Evolutionary conservation across 495 filamentous ascomycete species (phyloP).

Genomic region (Massariosphaeria phaeospora): DNA sequence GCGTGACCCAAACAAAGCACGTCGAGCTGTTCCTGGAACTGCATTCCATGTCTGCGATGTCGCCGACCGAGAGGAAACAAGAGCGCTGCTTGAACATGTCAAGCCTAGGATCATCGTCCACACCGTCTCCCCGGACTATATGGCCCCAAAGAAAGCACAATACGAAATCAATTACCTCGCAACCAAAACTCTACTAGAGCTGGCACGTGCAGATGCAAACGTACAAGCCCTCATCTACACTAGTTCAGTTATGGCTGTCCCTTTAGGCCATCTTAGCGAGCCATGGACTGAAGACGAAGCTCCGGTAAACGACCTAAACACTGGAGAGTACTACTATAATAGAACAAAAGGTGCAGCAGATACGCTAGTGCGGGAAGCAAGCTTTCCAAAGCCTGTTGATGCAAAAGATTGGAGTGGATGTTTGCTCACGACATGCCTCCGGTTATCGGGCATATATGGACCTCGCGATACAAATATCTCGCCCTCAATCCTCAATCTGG

Average conservation of each 20-base stretch:
- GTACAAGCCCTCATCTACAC: slow-evolving; percentile 2
- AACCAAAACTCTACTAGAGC: slow-evolving; percentile 10
- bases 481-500: neutral
- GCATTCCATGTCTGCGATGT: slow-evolving; percentile 8
- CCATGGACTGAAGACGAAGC: neutral
- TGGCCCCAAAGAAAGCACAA: neutral
- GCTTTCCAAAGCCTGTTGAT: neutral
- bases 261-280: neutral
- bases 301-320: neutral
- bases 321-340: neutral
- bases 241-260: slow-evolving; percentile 1
- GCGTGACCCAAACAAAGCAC: neutral
- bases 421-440: slow-evolving; percentile 2
- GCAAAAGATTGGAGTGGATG: neutral
- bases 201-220: neutral
- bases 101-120: slow-evolving; percentile 7
- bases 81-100: neutral
- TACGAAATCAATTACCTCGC: neutral
- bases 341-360: slow-evolving; percentile 5
- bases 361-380: neutral
- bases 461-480: slow-evolving; percentile 1
- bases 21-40: neutral
- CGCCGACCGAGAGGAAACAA: neutral
- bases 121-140: slow-evolving; percentile 6
- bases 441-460: slow-evolving; percentile 4